Base-by-base conservation (phyloP, 2,329 filamentous ascomycete species). In the Cercospora sesami region DNA sequence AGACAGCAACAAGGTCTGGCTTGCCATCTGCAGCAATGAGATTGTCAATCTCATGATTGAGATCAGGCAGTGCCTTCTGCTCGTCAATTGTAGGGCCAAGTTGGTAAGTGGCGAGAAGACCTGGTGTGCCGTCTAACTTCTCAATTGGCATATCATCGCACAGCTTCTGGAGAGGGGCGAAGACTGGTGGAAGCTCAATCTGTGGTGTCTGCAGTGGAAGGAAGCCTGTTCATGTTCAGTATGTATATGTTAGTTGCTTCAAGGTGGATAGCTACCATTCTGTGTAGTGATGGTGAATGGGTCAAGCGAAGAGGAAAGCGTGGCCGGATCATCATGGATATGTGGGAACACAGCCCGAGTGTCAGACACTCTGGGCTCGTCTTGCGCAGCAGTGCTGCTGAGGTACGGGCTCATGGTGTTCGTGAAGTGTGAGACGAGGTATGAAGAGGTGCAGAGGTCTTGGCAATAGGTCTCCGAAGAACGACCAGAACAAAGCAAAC, bases 131-230 rank as follows among this genome's bases (percentile, higher is more conserved):
- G 68, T 90, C 87, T 8, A 86, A 80, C 61, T 87, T 95, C 81
- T 87, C 87, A 78, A 97, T 90, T 28, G 94, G 92, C 87, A 95
- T 92, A 68, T 89, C 87, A 68, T 88, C 84, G 33, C 94, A 85
- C 69, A 96, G 84, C 26, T 87, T 87, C 79, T 92, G 89, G 36
- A 96, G 84, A 4, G 86, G 81, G 39, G 88, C 85, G 77, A 97
- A 97, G 78, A 90, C 90, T 14, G 84, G 73, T 21, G 94, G 93
- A 0, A 97, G 86, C 9, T 83, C 79, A 60, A 79, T 75, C 30
- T 81, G 70, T 59, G 82, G 82, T 21, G 82, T 78, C 60, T 80
- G 77, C 14, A 91, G 86, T 12, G 91, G 91, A 36, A 94, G 84
- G 79, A 93, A 94, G 62, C 91, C 62, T 64, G 36, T 21, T 14